Evolutionary conservation across 768 basidiomycete species (phyloP).

Genomic region (Rhodotorula paludigena): DNA sequence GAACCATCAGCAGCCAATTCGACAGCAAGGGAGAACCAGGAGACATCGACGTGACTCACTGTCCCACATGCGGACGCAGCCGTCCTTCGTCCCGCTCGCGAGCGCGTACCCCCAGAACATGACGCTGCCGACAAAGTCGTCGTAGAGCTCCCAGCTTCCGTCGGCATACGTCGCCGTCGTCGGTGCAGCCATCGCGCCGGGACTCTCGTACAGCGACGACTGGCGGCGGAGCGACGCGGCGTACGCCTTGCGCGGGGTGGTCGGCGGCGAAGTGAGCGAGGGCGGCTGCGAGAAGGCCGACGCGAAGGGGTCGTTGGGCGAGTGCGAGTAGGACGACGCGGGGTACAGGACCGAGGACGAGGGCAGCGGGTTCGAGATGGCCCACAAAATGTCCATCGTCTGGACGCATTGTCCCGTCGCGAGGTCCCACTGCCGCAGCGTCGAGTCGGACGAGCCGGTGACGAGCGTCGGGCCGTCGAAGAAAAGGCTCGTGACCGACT

Average conservation of each 20-base stretch:
- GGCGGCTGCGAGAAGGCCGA: constrained; percentile 10
- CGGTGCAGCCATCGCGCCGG: constrained; percentile 22
- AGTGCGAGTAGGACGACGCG: constrained; percentile 30
- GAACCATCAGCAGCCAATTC: not conserved
- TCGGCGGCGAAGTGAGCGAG: not conserved
- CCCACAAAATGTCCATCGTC: constrained; percentile 99
- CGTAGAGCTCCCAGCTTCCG: constrained; percentile 88
- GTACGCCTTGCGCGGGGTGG: constrained; percentile 18
- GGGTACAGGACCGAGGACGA: constrained; percentile 26
- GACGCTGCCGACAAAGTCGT: constrained; percentile 94
- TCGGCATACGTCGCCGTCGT: constrained; percentile 83
- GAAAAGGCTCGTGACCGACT: constrained; percentile 85
- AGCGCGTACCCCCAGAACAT: constrained; percentile 99
- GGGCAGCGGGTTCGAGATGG: constrained; percentile 78
- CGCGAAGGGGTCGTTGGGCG: constrained; percentile 28
- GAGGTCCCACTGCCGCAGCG: constrained; percentile 96
- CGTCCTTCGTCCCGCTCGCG: constrained; percentile 94
- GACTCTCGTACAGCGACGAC: constrained; percentile 50
- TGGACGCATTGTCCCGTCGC: constrained; percentile 95
- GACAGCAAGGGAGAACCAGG: not conserved
- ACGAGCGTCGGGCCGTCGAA: constrained; percentile 92
- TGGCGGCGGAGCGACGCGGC: constrained; percentile 42
- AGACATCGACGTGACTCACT: constrained; percentile 58
- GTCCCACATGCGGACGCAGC: constrained; percentile 98
- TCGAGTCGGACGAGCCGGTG: constrained; percentile 96